These are phyloP conservation scores for Hirsutella minnesotensis DNA, from an alignment of 2,329 filamentous ascomycete species.

Conservation along the genomic window DNA sequence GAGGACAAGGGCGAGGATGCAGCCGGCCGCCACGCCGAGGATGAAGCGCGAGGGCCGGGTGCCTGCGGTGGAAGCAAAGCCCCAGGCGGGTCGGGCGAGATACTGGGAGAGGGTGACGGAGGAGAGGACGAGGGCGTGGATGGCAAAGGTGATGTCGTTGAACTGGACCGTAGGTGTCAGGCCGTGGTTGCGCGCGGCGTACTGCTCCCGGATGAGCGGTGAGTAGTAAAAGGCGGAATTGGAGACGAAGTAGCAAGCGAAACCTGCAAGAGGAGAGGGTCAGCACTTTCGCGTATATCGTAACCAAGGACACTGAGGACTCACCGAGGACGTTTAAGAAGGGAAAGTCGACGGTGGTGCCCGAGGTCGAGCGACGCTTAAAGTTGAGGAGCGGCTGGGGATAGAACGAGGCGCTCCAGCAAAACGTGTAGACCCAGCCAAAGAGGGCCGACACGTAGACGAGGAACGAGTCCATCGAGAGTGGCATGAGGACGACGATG, in stretches of 20 bases:
- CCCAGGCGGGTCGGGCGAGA: conserved; percentile 61
- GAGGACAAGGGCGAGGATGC: conserved; percentile 45
- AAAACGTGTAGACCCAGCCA: conserved; percentile 64
- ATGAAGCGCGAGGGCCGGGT: conserved; percentile 50
- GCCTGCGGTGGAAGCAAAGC: conserved; percentile 50
- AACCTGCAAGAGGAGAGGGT: conserved; percentile 34
- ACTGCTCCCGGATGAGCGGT: conserved; percentile 64
- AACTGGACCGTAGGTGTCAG: conserved; percentile 73
- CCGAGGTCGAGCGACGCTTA: conserved; percentile 62
- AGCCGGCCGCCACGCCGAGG: conserved; percentile 58
- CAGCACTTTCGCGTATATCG: too few relatives aligned
- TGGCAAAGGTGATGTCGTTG: conserved; percentile 84
- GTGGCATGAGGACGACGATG: background rate
- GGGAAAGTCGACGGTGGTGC: conserved; percentile 81
- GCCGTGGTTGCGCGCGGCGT: conserved; percentile 65
- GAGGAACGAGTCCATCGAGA: conserved; percentile 24
- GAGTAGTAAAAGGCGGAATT: conserved; percentile 71
- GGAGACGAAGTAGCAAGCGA: conserved; percentile 63
- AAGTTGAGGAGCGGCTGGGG: conserved; percentile 79
- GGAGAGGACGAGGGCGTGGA: conserved; percentile 66
- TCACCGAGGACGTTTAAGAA: conserved; percentile 55
- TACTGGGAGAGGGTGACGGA: conserved; percentile 65
- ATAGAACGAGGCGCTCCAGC: conserved; percentile 87
- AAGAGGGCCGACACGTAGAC: conserved; percentile 43
- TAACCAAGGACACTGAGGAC: conserved; percentile 6